Conservation (phyloP, 1,284 basidiomycete genomes). For the Trametes versicolor region DNA sequence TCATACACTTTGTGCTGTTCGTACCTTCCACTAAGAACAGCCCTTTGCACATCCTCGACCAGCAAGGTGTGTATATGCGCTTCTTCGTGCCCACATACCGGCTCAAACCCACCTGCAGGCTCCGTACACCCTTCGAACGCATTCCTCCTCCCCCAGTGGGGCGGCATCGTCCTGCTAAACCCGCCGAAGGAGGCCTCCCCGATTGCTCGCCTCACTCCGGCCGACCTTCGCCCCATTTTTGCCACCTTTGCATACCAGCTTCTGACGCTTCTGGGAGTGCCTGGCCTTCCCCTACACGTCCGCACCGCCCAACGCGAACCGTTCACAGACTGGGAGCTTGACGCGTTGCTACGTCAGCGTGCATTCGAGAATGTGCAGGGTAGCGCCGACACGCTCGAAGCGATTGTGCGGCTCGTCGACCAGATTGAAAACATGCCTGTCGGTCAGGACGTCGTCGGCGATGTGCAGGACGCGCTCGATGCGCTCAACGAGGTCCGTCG, state of each 20-base stretch:
- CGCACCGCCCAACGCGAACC: slow-evolving; percentile 33
- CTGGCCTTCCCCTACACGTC: slow-evolving; percentile 63
- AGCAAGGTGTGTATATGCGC: slow-evolving; percentile 54
- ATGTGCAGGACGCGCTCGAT: slow-evolving; percentile 74
- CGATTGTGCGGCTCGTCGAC: slow-evolving; percentile 84
- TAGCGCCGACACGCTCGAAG: slow-evolving; percentile 78
- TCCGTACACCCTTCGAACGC: slow-evolving; percentile 60
- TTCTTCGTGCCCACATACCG: not conserved
- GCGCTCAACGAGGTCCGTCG: slow-evolving; percentile 74
- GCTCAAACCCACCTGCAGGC: slow-evolving; percentile 44
- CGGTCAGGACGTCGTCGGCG: slow-evolving; percentile 75
- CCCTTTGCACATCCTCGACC: slow-evolving; percentile 77
- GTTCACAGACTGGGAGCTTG: slow-evolving; percentile 81
- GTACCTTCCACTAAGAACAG: slow-evolving; percentile 77
- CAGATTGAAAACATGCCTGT: slow-evolving; percentile 94
- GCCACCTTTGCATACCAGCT: slow-evolving; percentile 82
- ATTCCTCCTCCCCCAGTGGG: slow-evolving; percentile 97
- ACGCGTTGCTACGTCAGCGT: slow-evolving; percentile 79
- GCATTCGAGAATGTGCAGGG: slow-evolving; percentile 74
- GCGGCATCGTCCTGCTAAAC: slow-evolving; percentile 88
- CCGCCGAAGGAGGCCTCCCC: slow-evolving; percentile 47
- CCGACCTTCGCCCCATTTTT: slow-evolving; percentile 68
- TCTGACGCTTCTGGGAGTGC: slow-evolving; percentile 80
- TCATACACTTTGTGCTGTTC: slow-evolving; percentile 93
- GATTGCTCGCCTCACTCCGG: slow-evolving; percentile 51